Evolutionary conservation across 1,284 basidiomycete genomes (phyloP), one percentile per base, ranked within the genome.

Genomic region (Tilletia setariae): DNA sequence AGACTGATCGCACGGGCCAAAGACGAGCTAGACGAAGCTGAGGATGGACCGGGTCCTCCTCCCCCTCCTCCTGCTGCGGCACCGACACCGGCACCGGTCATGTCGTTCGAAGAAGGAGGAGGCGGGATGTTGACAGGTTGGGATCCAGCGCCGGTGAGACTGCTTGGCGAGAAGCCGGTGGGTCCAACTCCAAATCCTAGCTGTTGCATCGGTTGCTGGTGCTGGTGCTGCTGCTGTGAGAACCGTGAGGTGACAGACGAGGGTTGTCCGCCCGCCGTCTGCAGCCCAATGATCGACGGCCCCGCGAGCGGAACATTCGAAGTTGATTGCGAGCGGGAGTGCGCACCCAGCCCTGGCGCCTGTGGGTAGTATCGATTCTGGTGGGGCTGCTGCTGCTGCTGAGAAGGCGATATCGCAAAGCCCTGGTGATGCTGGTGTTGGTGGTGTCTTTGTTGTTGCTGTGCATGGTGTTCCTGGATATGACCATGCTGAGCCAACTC

Each of bases 1-100:
- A 92, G 86, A 74, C 88, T 93, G 64, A 97, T 85, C 0, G 93
- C 94, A 11, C 93, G 89, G 64, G 92, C 91, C 7, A 84, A 76
- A 1, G 83, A 83, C 40, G 49, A 42, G 63, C 63, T 43, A 19
- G 35, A 21, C 21, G 56, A 44, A 23, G 42, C 44, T 19, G 19
- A 32, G 56, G 35, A 32, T 15, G 56, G 28, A 16, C 56, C 56
- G 21, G n/a, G 51, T 4, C 28, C 23, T 2, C 28, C 23, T 6
- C 3, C 16, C 28, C 21, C 19, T n/a, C 21, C 9, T 19, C 43
- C 43, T 19, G 11, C 43, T 9, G 11, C 43, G 43, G 43, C 43
- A 19, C 43, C 43, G 43, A 44, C 47, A 19, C 47, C 47, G 47
- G 8, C 23, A 15, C 51, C 51, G 6, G 11, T 40, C 35, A 40